Percentiles rank a stretch among this genome's conserved stretches.
Conservation (phyloP, 805 yeast genomes). For the Saccharomycopsis microspora region DNA sequence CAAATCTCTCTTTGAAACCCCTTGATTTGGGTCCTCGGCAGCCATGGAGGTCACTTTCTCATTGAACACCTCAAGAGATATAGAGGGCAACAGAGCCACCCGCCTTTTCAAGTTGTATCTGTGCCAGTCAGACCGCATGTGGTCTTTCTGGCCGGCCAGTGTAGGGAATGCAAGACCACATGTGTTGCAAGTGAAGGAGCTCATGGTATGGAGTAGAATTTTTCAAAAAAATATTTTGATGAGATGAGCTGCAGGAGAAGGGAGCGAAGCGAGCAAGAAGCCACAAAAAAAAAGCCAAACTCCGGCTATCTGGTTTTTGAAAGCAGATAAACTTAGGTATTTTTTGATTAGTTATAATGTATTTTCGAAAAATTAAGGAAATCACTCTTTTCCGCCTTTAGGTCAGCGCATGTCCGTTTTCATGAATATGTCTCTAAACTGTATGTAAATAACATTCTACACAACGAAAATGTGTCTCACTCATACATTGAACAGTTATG, state of each 20-base stretch:
- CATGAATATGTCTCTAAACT: no score
- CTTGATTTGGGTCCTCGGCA: slow-evolving; percentile 17
- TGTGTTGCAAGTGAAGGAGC: slow-evolving; percentile 63
- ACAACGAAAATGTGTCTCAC: no score
- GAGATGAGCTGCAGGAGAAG: background rate
- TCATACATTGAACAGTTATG: no score
- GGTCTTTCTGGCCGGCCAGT: slow-evolving; percentile 72
- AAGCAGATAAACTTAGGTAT: no score
- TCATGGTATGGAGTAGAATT: slow-evolving; percentile 1
- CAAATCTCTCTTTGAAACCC: slow-evolving; percentile 29
- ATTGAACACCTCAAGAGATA: slow-evolving; percentile 54
- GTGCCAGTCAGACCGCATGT: slow-evolving; percentile 98
- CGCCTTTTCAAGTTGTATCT: slow-evolving; percentile 90
- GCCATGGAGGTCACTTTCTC: slow-evolving; percentile 41
- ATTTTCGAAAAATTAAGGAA: no score
- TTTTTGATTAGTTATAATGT: no score
- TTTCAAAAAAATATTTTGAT: background rate
- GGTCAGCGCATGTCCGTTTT: no score
- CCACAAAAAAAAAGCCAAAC: background rate
- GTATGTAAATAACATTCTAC: no score
- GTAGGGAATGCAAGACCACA: slow-evolving; percentile 71
- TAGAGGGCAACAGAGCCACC: slow-evolving; percentile 78
- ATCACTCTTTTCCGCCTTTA: no score
- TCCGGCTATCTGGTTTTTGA: background rate
- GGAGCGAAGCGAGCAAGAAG: background rate